A percentile compares a stretch with the other conserved stretches of the same genome.
These are phyloP conservation scores for Brassica nigra DNA, from an alignment of 345 rosid species.

Conservation along the genomic window DNA sequence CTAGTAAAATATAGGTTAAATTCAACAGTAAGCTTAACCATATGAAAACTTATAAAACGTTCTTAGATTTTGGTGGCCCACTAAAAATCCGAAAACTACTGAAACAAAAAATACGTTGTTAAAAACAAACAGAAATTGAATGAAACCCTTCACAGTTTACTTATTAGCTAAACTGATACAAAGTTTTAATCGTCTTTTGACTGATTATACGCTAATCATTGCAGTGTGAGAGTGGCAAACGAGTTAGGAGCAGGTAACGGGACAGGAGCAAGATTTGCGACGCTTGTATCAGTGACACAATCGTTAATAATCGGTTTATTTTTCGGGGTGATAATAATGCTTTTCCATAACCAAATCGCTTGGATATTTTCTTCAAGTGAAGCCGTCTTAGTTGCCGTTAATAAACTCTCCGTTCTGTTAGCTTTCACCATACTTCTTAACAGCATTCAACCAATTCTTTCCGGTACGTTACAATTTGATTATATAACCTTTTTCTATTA, in stretches of 20 bases:
- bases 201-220: not conserved
- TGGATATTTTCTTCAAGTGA: constrained; percentile 66
- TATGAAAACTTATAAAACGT: too few relatives aligned
- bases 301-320: constrained; percentile 61
- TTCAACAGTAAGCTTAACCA: too few relatives aligned
- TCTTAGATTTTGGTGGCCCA: too few relatives aligned
- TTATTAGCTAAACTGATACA: not conserved
- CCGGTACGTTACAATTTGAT: constrained; percentile 47
- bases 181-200: not conserved
- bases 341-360: constrained; percentile 54
- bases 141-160: not conserved
- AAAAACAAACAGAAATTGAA: too few relatives aligned
- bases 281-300: constrained; percentile 61
- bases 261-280: constrained; percentile 80
- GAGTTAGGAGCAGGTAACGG: constrained; percentile 94
- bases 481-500: too few relatives aligned
- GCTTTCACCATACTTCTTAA: constrained; percentile 86
- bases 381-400: constrained; percentile 64
- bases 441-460: constrained; percentile 83
- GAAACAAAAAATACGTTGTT: too few relatives aligned
- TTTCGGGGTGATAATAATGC: constrained; percentile 62
- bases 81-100: too few relatives aligned
- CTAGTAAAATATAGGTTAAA: too few relatives aligned
- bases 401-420: constrained; percentile 57
- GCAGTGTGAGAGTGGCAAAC: constrained; percentile 85